Conservation (phyloP, 2,329 filamentous ascomycete species). For the Cadophora luteo-olivacea region DNA sequence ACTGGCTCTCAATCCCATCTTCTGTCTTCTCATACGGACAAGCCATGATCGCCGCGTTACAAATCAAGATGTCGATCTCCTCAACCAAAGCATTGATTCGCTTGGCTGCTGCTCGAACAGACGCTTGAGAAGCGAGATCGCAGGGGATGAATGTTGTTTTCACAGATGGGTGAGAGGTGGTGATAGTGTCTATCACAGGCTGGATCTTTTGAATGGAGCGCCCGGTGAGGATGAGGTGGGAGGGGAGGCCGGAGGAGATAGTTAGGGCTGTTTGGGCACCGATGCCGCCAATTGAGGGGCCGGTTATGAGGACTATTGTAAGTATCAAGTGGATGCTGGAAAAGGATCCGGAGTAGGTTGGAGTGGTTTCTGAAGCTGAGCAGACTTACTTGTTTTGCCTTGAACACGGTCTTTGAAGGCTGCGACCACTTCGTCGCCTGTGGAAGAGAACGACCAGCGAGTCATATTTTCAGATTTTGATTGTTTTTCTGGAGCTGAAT, state of each 20-base stretch:
- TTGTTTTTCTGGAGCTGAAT: not conserved
- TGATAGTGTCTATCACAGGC: conserved; percentile 26
- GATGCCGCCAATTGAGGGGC: conserved; percentile 21
- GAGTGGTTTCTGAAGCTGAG: not conserved
- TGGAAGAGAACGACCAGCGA: conserved; percentile 19
- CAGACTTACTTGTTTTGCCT: conserved; percentile 28
- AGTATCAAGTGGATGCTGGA: too few species aligned
- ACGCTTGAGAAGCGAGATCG: conserved; percentile 49
- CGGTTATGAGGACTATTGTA: conserved; percentile 34
- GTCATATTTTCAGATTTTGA: conserved; percentile 8
- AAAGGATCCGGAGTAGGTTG: too few species aligned
- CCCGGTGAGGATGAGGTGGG: conserved; percentile 29
- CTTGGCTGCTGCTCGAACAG: conserved; percentile 49
- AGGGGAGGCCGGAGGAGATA: conserved; percentile 34
- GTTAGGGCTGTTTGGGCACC: conserved; percentile 29
- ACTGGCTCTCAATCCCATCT: conserved; percentile 59
- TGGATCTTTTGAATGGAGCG: conserved; percentile 28
- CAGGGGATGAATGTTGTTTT: conserved; percentile 26
- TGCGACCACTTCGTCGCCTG: conserved; percentile 26
- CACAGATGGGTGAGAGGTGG: conserved; percentile 13
- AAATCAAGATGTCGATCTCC: conserved; percentile 51
- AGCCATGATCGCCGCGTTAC: conserved; percentile 46
- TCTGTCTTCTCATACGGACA: conserved; percentile 34
- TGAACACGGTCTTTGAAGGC: conserved; percentile 26
- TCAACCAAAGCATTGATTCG: conserved; percentile 44